Conservation (phyloP, 2,329 filamentous ascomycete genomes). For the Fusarium musae region DNA sequence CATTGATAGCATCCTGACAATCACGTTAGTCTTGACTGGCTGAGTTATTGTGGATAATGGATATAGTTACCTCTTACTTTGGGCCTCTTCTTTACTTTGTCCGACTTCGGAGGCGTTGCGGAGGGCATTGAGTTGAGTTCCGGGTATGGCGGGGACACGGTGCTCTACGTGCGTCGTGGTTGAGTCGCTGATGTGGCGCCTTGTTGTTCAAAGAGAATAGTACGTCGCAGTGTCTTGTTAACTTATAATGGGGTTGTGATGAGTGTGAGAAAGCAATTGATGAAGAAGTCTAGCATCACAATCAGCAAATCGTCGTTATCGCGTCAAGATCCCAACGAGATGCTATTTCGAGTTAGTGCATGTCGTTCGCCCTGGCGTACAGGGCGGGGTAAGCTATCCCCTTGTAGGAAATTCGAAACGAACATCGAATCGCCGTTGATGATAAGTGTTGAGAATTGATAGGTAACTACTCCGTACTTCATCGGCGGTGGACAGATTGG, state of each 20-base stretch:
- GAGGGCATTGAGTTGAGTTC: slow-evolving; percentile 2
- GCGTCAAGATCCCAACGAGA: not conserved
- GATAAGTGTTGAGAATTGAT: not conserved
- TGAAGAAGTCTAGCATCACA: not conserved
- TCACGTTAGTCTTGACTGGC: not conserved
- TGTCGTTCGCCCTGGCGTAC: not conserved
- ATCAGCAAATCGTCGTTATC: slow-evolving; percentile 4
- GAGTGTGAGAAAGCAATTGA: not conserved
- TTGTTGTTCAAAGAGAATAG: rapidly evolving
- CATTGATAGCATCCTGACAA: slow-evolving; percentile 37
- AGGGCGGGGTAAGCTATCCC: slow-evolving; percentile 21
- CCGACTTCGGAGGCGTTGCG: not conserved
- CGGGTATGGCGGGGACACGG: not conserved
- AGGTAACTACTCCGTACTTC: not conserved
- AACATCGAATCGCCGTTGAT: not conserved
- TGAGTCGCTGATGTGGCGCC: not conserved
- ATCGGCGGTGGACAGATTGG: too few relatives aligned
- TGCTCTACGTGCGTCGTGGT: rapidly evolving
- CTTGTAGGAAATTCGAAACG: not conserved
- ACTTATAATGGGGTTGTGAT: too few relatives aligned
- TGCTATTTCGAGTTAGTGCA: not conserved
- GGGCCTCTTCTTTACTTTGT: slow-evolving; percentile 24
- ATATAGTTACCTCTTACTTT: slow-evolving; percentile 28
- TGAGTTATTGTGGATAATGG: rapidly evolving
- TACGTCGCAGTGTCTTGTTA: rapidly evolving